phyloP scores from a whole-genome alignment of 129 eudicot genomes.

The Artemisia tridentata region DNA sequence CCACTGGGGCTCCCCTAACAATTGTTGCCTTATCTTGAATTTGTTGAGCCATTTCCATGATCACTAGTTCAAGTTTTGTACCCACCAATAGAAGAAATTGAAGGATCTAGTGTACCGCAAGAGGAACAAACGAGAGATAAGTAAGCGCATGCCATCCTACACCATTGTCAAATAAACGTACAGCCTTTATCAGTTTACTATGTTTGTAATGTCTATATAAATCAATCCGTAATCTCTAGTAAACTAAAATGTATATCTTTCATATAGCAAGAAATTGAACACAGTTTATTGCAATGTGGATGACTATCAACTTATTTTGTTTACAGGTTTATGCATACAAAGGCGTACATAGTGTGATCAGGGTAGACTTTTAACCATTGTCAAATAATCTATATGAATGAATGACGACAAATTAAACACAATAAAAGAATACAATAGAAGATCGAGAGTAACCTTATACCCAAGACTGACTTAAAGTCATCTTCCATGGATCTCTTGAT shows the following conservation, averaged over 20 bases:
- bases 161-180: background rate
- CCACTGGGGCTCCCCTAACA: constrained; percentile 79
- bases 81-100: constrained; percentile 55
- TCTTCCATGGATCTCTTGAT: constrained; percentile 79
- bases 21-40: constrained; percentile 58
- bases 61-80: constrained; percentile 67
- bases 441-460: constrained; percentile 64
- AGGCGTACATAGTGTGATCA: background rate
- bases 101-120: constrained; percentile 40
- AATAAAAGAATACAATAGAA: background rate
- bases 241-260: no score
- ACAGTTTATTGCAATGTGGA: no score
- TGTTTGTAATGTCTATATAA: background rate
- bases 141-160: constrained; percentile 78
- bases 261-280: no score
- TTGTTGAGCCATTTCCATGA: constrained; percentile 80
- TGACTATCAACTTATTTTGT: no score
- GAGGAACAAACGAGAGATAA: constrained; percentile 60
- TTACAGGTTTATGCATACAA: no score
- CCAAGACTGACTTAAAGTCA: constrained; percentile 68
- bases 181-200: background rate
- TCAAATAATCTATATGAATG: constrained; percentile 8
- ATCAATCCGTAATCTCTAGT: no score
- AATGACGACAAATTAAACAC: background rate
- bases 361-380: constrained; percentile 36